Evolutionary conservation across 768 basidiomycete species (phyloP).

Genomic region (Amanita fuliginea): DNA sequence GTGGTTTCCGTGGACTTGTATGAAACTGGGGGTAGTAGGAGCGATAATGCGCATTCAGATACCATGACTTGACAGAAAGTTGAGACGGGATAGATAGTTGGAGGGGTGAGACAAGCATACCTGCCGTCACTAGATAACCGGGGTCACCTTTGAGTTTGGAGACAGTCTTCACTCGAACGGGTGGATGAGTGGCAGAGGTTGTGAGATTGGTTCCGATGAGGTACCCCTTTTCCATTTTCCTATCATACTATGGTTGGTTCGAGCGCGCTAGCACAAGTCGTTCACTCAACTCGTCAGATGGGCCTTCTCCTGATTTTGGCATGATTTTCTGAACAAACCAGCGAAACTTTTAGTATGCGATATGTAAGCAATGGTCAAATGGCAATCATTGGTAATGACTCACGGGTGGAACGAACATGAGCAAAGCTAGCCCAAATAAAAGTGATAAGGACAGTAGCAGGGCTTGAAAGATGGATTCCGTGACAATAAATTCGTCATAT

Average conservation of each 20-base stretch:
- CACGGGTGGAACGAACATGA: conserved; percentile 26
- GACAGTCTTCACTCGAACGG: conserved; percentile 44
- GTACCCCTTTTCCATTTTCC: conserved; percentile 48
- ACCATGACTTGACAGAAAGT: conserved; percentile 46
- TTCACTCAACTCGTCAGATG: conserved; percentile 42
- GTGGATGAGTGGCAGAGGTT: conserved; percentile 36
- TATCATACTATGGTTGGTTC: conserved; percentile 14
- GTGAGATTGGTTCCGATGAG: conserved; percentile 64
- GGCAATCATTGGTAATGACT: conserved; percentile 9
- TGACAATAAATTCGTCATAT: conserved; percentile 62
- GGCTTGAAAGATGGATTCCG: conserved; percentile 26
- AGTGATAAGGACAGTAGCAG: conserved; percentile 18
- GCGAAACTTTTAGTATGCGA: conserved; percentile 33
- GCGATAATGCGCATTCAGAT: conserved; percentile 65
- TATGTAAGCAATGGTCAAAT: background rate
- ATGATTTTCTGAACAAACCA: conserved; percentile 41
- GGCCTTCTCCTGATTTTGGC: conserved; percentile 48
- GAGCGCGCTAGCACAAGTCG: background rate
- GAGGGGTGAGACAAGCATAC: conserved; percentile 21
- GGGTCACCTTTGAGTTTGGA: conserved; percentile 69
- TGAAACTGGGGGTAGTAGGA: conserved; percentile 39
- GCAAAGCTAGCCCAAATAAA: conserved; percentile 20
- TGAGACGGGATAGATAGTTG: conserved; percentile 5
- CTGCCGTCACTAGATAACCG: conserved; percentile 50
- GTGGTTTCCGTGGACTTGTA: conserved; percentile 9